Base-by-base conservation (phyloP, 345 rosid genomes). In the Salix udensis region DNA sequence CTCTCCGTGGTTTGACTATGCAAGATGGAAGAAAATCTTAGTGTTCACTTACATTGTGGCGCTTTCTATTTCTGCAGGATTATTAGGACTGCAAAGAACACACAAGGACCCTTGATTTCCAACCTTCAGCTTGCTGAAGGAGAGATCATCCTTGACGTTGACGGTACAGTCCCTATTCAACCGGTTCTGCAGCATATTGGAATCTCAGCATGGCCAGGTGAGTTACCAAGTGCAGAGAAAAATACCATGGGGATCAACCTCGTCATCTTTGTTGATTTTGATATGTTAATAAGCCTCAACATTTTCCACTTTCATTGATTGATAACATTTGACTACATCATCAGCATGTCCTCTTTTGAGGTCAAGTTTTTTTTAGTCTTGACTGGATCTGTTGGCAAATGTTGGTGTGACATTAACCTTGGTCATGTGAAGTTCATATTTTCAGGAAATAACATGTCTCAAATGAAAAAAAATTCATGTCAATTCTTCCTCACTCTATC, bases 181-280 rank as follows among this genome's bases (percentile, higher is more conserved):
- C 97, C 97, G 18, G 95, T 93, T 84, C 87, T 95, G 73, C 95
- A 95, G 79, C 98, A 95, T 82, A 87, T 89, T 81, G 98, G 98
- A 74, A 90, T 95, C 77, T 84, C 94, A 79, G 97, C 94, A 44
- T 93, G 97, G 98, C 98, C 98, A 70, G 98, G 98, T 93, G 66
- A 85, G 85, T 74, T 78, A 18, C 24, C 62, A 16, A 36, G 21
- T 37, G 58, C 46, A 72, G 39, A 30, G n/a, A 15, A 37, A n/a
- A 50, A 73, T 37, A 50, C 68, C 60, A 39, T 3, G 16, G 64
- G 52, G 40, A 11, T 65, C 13, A 46, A 74, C 65, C 66, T 52
- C n/a, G 11, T 24, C 46, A 39, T 71, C 21, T 28, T 26, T 79
- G 64, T 28, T 50, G 44, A 70, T 46, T 76, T 68, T 50, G 40